Base-by-base conservation (phyloP, 352 stramenopile species). In the Phytophthora lateralis region DNA sequence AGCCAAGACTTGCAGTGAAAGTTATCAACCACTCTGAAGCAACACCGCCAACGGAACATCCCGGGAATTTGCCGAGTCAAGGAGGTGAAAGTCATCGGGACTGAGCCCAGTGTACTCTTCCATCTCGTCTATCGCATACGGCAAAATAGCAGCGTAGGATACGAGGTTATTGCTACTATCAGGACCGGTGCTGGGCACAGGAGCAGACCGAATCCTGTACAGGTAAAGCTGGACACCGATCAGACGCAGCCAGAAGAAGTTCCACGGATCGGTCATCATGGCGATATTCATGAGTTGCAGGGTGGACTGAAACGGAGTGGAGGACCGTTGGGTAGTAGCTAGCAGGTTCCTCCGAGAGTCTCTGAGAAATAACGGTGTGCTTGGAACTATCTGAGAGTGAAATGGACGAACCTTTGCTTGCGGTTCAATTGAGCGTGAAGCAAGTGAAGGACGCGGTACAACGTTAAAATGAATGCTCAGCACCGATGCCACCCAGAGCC, bases 221-320 rank as follows among this genome's bases (percentile, higher is more conserved):
- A 78, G 54, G 60, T 73, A 78, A 11, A 80, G 49, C 4, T 69
- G 38, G 14, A 60, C 24, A 0, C 72, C 72, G n/a, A 76, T 17
- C 29, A 78, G 27, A 4, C 59, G 51, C 2, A 80, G 42, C 7
- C 58, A 65, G 5, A 67, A 53, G 49, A 78, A 58, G 41, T 66
- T 75, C 66, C 56, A 76, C 39, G 72, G 69, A 20, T 81, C 72
- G 20, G 66, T 81, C 69, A 81, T 78, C 72, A 78, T 81, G 10
- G 69, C 63, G 27, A 76, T 64, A 32, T 81, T 81, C 61, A 81
- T 75, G 18, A 81, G 58, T 26, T 70, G 58, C 15, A 76, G 41
- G 18, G 69, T 46, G 14, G 73, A 76, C 17, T 61, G 60, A 20
- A 57, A 60, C 21, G 73, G 66, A 1, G 35, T 29, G 0, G 60